Base-by-base conservation (phyloP, 805 yeast species). In the Yamadazyma sp. region DNA sequence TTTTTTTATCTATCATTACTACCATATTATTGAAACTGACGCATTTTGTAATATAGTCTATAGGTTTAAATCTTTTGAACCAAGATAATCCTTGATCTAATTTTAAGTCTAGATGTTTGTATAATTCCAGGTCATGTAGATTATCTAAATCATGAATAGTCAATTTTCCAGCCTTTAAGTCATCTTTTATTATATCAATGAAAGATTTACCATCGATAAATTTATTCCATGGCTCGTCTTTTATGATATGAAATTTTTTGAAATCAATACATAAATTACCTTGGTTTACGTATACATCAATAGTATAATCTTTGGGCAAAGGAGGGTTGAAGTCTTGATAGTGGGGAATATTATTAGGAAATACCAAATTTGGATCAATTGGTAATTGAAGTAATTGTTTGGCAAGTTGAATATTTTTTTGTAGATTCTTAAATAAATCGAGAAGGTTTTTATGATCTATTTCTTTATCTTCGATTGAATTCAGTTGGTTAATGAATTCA, bases 241-340 rank as follows among this genome's bases (percentile, higher is more conserved):
- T 67, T 7, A 82, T 69, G 15, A 57, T 57, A 22, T 58, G 62
- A 23, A 82, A 50, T 33, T 70, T 69, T 48, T 76, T 74, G 38
- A 80, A 56, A 35, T 82, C 88, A 5, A 81, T 55, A 16, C 80
- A 67, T 3, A 82, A 52, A 47, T 83, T 88, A 14, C 81, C 78
- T 52, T 78, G 81, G 42, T 71, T 66, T 15, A 82, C 58, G 35
- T 73, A 74, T 18, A 81, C 47, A 47, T 83, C 91, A 27, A 82
- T 50, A 2, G 80, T 60, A 4, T 80, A 59, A 8, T 60, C 55
- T 2, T 60, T 51, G 10, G 78, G 74, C 30, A 78, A 48, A 16
- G 54, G 59, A 5, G 82, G 82, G 38, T 69, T 70, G 36, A 73
- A 73, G 14, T 41, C 29, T 2, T 38, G 30, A 2, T 66, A 47